Evolutionary conservation across 495 filamentous ascomycete species (phyloP).

Genomic region (Talaromyces trachyspermus): DNA sequence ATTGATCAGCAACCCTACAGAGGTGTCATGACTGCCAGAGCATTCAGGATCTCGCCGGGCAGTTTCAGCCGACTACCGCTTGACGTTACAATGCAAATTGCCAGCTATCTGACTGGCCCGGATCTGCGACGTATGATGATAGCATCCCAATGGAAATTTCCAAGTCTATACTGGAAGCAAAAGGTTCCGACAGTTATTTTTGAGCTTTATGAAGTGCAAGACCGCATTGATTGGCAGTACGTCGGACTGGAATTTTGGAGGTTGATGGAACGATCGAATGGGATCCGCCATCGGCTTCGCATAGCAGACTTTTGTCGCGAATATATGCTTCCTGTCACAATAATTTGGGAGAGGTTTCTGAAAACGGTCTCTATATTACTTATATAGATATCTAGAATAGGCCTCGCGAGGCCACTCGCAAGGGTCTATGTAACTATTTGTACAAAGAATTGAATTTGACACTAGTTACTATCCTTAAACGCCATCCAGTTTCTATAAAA

Average conservation of each 20-base stretch:
- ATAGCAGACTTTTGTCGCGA: neutral
- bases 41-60: neutral
- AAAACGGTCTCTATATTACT: neutral
- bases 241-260: neutral
- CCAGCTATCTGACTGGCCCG: neutral
- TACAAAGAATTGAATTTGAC: too few relatives aligned
- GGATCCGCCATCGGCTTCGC: neutral
- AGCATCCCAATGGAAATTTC: neutral
- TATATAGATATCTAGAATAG: neutral
- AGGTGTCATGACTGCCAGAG: neutral
- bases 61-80: neutral
- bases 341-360: too few relatives aligned
- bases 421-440: too few relatives aligned
- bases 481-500: too few relatives aligned
- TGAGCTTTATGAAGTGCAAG: neutral
- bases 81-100: neutral
- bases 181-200: neutral
- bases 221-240: neutral
- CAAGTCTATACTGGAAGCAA: neutral
- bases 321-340: neutral
- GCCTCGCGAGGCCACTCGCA: neutral
- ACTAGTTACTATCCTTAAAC: too few relatives aligned
- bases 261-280: neutral
- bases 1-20: too few relatives aligned
- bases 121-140: neutral